Percentiles rank a stretch among this genome's conserved stretches.
Evolutionary conservation across 1,284 basidiomycete genomes (phyloP).

Genomic region (Naganishia sp.): DNA sequence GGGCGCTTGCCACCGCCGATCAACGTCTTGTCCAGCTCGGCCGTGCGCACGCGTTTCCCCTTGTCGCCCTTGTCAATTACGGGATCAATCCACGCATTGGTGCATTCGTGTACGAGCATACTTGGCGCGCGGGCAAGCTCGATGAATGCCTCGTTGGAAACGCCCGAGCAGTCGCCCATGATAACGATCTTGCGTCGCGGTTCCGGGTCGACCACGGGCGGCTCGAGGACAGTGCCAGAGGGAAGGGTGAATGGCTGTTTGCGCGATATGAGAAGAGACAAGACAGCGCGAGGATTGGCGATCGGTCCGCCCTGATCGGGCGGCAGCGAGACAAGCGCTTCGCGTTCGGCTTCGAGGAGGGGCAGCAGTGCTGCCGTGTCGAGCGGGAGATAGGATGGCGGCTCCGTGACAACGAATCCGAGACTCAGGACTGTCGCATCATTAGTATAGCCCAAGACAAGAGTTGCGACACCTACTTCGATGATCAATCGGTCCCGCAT

Average conservation of each 20-base stretch:
- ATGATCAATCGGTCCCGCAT: conserved; percentile 78
- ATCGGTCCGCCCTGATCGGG: conserved; percentile 54
- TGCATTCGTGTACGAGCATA: conserved; percentile 70
- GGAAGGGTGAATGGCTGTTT: conserved; percentile 67
- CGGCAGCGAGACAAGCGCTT: conserved; percentile 59
- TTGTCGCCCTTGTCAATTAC: conserved; percentile 48
- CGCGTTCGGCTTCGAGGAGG: conserved; percentile 53
- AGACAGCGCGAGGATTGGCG: conserved; percentile 68
- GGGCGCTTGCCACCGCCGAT: conserved; percentile 38
- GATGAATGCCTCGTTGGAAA: conserved; percentile 44
- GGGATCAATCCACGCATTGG: conserved; percentile 72
- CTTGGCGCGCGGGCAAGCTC: conserved; percentile 45
- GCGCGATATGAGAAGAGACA: conserved; percentile 65
- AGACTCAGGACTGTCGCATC: conserved; percentile 69
- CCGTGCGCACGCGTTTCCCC: conserved; percentile 42
- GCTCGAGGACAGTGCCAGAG: conserved; percentile 74
- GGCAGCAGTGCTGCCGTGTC: conserved; percentile 49
- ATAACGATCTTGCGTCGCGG: conserved; percentile 57
- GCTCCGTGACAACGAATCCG: conserved; percentile 76
- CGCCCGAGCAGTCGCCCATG: conserved; percentile 50
- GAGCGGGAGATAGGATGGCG: conserved; percentile 52
- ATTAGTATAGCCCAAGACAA: neutral
- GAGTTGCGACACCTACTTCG: conserved; percentile 60
- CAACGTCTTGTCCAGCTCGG: conserved; percentile 46
- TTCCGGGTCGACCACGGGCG: conserved; percentile 58